A percentile compares a stretch with the other conserved stretches of the same genome.
Conservation (phyloP, 2,329 filamentous ascomycete species). For the Venturia aucupariae region DNA sequence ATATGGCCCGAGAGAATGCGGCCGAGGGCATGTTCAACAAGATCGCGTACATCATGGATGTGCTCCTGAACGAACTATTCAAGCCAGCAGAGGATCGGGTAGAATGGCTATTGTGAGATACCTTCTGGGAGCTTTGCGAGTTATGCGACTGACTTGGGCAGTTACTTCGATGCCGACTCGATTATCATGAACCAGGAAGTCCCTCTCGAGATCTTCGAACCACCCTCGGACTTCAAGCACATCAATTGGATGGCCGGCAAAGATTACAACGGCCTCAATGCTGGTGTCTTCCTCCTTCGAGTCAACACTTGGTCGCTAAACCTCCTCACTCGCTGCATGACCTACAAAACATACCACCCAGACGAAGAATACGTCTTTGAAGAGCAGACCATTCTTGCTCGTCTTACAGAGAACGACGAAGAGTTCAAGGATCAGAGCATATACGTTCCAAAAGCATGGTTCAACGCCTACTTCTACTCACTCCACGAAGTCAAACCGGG, state of each 20-base stretch:
- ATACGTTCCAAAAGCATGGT: slow-evolving; percentile 16
- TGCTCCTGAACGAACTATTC: slow-evolving; percentile 26
- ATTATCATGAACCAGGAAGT: slow-evolving; percentile 28
- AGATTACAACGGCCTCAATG: slow-evolving; percentile 28
- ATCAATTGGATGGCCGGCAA: slow-evolving; percentile 25
- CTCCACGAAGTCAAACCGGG: slow-evolving; percentile 16
- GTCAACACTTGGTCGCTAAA: slow-evolving; percentile 28
- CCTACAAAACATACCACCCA: slow-evolving; percentile 19
- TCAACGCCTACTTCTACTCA: slow-evolving; percentile 17
- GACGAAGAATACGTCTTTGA: slow-evolving; percentile 17
- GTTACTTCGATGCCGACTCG: slow-evolving; percentile 28
- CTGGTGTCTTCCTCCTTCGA: slow-evolving; percentile 27
- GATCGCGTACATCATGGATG: slow-evolving; percentile 20
- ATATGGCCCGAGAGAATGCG: slow-evolving; percentile 16
- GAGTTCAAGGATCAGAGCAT: slow-evolving; percentile 15
- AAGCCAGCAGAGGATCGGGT: slow-evolving; percentile 24
- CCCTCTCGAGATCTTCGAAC: slow-evolving; percentile 26
- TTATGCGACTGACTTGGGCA: slow-evolving; percentile 13
- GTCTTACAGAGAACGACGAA: slow-evolving; percentile 17
- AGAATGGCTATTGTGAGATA: slow-evolving; percentile 29
- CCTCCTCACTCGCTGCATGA: slow-evolving; percentile 23
- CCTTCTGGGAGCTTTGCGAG: not conserved
- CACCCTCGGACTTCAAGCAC: slow-evolving; percentile 22
- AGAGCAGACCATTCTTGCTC: slow-evolving; percentile 16
- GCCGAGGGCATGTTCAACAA: slow-evolving; percentile 20